phyloP scores from a whole-genome alignment of 495 filamentous ascomycete species.

The Penicillium waksmanii region DNA sequence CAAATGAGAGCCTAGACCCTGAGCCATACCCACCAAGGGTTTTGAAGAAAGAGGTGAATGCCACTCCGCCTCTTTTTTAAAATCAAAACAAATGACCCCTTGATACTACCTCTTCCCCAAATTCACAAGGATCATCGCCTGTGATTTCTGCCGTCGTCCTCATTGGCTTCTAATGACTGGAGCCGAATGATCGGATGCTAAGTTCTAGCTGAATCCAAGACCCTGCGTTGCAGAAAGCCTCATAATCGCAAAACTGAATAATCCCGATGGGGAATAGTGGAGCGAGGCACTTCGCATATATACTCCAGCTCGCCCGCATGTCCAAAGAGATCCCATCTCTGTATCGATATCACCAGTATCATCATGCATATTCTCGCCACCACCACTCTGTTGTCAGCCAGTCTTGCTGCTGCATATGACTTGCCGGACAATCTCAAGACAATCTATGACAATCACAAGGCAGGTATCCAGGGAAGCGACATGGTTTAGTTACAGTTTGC shows the following conservation, averaged over 20 bases:
- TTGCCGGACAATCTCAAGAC: conserved; percentile 34
- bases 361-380: conserved; percentile 10
- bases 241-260: not conserved
- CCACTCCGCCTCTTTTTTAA: not conserved
- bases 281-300: conserved; percentile 7
- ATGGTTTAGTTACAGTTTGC: not conserved
- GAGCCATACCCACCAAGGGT: not conserved
- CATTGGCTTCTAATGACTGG: not conserved
- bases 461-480: conserved; percentile 1
- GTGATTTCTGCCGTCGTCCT: not conserved
- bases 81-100: not conserved
- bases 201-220: not conserved
- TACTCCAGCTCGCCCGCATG: not conserved
- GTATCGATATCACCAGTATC: not conserved
- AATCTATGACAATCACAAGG: conserved; percentile 36
- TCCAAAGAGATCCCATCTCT: not conserved
- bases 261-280: not conserved
- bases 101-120: not conserved
- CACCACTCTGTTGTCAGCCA: not conserved
- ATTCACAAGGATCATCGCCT: not conserved
- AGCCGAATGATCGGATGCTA: not conserved
- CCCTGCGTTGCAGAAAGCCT: not conserved
- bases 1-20: not conserved
- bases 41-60: not conserved
- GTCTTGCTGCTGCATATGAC: conserved; percentile 24